Percentiles rank a stretch among this genome's conserved stretches.
These are phyloP conservation scores for Pseudogymnoascus sp. DNA, from an alignment of 2,329 filamentous ascomycete species.

Conservation along the genomic window DNA sequence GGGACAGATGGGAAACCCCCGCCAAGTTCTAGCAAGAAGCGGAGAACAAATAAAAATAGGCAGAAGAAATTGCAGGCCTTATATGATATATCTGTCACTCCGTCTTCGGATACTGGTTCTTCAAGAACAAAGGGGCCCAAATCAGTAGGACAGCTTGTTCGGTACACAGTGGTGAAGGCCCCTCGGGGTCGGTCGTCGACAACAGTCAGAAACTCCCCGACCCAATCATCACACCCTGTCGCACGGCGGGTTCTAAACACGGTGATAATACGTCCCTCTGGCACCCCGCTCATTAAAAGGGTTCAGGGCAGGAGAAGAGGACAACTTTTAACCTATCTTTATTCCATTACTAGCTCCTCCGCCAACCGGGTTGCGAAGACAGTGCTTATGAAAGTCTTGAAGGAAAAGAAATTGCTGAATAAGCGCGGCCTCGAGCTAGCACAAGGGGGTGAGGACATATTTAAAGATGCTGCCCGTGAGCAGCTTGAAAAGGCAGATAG, in stretches of 20 bases:
- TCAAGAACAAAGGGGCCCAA: neutral
- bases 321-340: neutral
- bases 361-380: neutral
- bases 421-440: neutral
- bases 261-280: neutral
- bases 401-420: constrained; percentile 48
- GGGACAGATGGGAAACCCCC: neutral
- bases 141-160: neutral
- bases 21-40: neutral
- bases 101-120: neutral
- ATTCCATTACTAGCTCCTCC: neutral
- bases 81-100: neutral
- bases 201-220: neutral
- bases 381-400: constrained; percentile 61
- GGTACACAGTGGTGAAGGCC: neutral
- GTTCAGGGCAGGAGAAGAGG: neutral
- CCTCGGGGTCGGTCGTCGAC: neutral
- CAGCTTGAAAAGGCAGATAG: neutral
- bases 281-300: neutral
- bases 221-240: neutral
- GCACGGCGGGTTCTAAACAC: neutral
- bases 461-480: neutral
- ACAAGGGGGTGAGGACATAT: neutral
- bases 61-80: neutral
- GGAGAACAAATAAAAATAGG: neutral